These are phyloP conservation scores for Tulasnella sp. DNA, from an alignment of 768 basidiomycete species.

Conservation along the genomic window DNA sequence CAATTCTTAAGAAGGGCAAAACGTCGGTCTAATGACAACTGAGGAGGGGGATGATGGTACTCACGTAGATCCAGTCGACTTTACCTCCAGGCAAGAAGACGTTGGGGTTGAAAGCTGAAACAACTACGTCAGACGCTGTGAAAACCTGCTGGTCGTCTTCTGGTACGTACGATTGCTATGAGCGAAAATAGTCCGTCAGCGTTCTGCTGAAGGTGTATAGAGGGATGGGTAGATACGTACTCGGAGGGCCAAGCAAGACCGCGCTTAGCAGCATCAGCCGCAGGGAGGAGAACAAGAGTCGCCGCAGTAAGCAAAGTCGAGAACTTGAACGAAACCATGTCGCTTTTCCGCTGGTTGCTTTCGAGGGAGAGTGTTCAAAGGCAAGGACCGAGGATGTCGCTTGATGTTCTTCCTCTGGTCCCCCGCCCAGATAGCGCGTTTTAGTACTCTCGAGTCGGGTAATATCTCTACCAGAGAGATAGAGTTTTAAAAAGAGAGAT, in stretches of 20 bases:
- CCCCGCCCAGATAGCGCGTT: background rate
- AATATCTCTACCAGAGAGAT: background rate
- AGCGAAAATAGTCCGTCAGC: background rate
- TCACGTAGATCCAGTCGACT: constrained; percentile 21
- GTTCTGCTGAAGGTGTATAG: background rate
- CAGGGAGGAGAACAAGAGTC: background rate
- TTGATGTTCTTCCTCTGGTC: background rate
- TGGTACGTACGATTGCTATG: constrained; percentile 17
- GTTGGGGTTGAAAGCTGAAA: constrained; percentile 11
- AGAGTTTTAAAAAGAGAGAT: background rate
- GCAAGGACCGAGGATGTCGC: background rate
- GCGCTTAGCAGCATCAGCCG: background rate
- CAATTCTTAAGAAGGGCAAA: constrained; percentile 9
- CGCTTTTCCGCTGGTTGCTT: background rate
- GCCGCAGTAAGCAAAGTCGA: background rate
- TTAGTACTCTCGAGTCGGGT: background rate
- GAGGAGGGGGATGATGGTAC: background rate
- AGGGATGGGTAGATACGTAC: background rate
- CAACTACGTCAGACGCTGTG: background rate
- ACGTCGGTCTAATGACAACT: too few relatives aligned
- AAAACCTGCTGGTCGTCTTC: background rate
- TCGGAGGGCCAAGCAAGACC: constrained; percentile 19
- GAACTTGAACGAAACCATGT: background rate
- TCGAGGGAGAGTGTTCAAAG: background rate
- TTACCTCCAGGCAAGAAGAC: constrained; percentile 3